Percentiles rank a stretch among this genome's conserved stretches.
These are phyloP conservation scores for Yamadazyma kitorensis DNA, from an alignment of 805 yeast genomes.

Conservation along the genomic window DNA sequence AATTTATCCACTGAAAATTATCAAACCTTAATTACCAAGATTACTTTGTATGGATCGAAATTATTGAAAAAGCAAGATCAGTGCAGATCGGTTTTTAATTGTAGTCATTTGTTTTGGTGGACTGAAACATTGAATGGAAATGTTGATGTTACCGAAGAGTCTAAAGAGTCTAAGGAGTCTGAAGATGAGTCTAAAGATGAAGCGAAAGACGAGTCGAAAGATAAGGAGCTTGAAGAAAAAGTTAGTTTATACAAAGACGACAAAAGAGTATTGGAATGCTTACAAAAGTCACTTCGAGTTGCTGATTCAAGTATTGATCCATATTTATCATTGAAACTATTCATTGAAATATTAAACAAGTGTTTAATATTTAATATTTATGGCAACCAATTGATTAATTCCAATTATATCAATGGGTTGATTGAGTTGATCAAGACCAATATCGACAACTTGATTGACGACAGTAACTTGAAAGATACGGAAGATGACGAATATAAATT, in stretches of 20 bases:
- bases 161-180: slow-evolving; percentile 1
- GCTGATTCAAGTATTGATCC: slow-evolving; percentile 94
- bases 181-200: slow-evolving; percentile 21
- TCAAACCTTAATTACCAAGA: slow-evolving; percentile 77
- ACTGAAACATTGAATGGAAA: slow-evolving; percentile 46
- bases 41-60: slow-evolving; percentile 85
- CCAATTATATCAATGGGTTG: slow-evolving; percentile 78
- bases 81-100: slow-evolving; percentile 82
- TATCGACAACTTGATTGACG: slow-evolving; percentile 43
- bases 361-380: slow-evolving; percentile 83
- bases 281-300: slow-evolving; percentile 81
- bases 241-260: slow-evolving; percentile 36
- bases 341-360: slow-evolving; percentile 85
- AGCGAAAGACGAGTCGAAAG: slow-evolving; percentile 44
- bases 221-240: slow-evolving; percentile 22
- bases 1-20: slow-evolving; percentile 63
- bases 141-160: background rate
- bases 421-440: slow-evolving; percentile 77
- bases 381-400: slow-evolving; percentile 68
- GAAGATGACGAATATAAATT: slow-evolving; percentile 23
- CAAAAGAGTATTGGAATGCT: slow-evolving; percentile 84
- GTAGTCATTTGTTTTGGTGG: slow-evolving; percentile 95
- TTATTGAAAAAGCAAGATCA: slow-evolving; percentile 90
- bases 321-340: slow-evolving; percentile 69
- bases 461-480: slow-evolving; percentile 15